Conservation (phyloP, 371 early-diverging fungal genomes). For the Dinochytrium kinnereticum region DNA sequence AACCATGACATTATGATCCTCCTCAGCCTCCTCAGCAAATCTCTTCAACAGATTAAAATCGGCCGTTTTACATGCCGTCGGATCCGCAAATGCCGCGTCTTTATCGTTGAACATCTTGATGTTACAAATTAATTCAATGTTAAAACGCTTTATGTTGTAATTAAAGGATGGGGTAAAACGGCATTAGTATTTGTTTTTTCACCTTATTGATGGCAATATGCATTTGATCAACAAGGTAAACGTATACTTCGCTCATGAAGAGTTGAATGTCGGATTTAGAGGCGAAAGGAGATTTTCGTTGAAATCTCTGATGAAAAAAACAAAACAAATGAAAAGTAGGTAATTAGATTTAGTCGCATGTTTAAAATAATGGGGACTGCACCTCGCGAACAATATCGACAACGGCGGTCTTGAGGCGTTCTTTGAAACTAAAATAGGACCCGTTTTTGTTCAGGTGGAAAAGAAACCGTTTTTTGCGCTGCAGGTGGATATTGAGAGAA, state of each 20-base stretch:
- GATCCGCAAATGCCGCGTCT: conserved; percentile 37
- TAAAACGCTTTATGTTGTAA: no score
- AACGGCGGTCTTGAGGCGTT: conserved; percentile 57
- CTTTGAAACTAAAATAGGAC: conserved; percentile 58
- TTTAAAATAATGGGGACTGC: neutral
- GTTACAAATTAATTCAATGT: neutral
- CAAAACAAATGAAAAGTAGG: neutral
- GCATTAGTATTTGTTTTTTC: neutral
- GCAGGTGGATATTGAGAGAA: conserved; percentile 3
- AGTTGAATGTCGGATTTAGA: conserved; percentile 52
- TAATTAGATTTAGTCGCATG: neutral
- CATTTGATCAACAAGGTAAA: conserved; percentile 59
- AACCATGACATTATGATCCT: conserved; percentile 34
- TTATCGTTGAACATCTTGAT: conserved; percentile 42
- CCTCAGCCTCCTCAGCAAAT: conserved; percentile 55
- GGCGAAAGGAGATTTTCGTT: conserved; percentile 51
- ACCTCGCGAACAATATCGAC: conserved; percentile 59
- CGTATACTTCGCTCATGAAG: conserved; percentile 59
- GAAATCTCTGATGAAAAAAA: conserved; percentile 45
- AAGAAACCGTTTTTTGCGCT: conserved; percentile 53
- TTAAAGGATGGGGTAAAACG: conserved; percentile 11
- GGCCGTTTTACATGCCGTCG: conserved; percentile 38
- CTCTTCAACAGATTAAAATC: conserved; percentile 45
- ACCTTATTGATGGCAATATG: conserved; percentile 53
- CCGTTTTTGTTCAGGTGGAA: conserved; percentile 60